Conservation (phyloP, 2,329 filamentous ascomycete genomes). For the Chalara sp. region DNA sequence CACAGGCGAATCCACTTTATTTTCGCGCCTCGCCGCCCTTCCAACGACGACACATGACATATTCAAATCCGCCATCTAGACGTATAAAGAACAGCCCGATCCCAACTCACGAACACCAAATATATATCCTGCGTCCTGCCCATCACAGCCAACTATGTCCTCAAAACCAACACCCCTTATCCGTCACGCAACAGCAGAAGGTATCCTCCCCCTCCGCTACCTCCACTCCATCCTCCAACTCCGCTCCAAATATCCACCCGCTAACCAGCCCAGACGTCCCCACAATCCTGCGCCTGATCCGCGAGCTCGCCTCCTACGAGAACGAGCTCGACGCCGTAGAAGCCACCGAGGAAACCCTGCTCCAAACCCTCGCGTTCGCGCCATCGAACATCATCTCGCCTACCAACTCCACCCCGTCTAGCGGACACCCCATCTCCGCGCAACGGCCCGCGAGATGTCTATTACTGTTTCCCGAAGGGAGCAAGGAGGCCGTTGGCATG, state of each 20-base stretch:
- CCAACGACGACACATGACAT: too few relatives aligned
- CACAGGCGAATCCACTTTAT: too few relatives aligned
- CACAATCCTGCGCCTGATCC: constrained; percentile 74
- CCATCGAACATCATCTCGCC: constrained; percentile 35
- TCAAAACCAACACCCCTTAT: too few relatives aligned
- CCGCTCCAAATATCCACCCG: neutral
- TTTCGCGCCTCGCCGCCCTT: too few relatives aligned
- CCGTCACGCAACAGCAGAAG: too few relatives aligned
- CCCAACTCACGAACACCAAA: too few relatives aligned
- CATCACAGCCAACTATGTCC: too few relatives aligned
- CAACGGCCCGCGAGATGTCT: constrained; percentile 68
- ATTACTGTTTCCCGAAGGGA: constrained; percentile 47
- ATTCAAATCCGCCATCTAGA: too few relatives aligned
- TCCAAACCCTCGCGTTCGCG: constrained; percentile 73
- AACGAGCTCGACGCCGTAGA: constrained; percentile 67
- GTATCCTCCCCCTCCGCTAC: too few relatives aligned
- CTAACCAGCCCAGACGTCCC: constrained; percentile 57
- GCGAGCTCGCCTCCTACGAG: constrained; percentile 84
- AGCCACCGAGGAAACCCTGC: constrained; percentile 69
- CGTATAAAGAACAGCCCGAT: too few relatives aligned
- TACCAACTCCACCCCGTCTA: constrained; percentile 32
- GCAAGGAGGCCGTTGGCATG: constrained; percentile 55
- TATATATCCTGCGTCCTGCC: too few relatives aligned
- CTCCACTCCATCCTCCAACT: too few relatives aligned
- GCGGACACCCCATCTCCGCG: constrained; percentile 48